These are phyloP conservation scores for Apiotrichum domesticum DNA, from an alignment of 1,284 basidiomycete genomes.

Conservation along the genomic window DNA sequence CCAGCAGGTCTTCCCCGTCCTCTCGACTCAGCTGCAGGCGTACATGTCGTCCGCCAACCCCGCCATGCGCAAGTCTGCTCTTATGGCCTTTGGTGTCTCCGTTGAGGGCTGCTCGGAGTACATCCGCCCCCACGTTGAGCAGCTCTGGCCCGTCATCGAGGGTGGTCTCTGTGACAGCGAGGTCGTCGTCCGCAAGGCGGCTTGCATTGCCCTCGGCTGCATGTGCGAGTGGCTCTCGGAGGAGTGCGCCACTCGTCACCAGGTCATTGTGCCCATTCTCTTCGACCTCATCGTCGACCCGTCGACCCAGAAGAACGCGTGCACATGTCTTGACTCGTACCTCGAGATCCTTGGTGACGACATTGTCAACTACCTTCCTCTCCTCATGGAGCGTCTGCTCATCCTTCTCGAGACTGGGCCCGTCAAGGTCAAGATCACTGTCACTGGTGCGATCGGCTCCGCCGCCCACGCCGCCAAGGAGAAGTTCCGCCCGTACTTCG, in stretches of 20 bases:
- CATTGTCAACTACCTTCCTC: conserved; percentile 78
- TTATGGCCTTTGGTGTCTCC: conserved; percentile 91
- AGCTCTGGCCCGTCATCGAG: conserved; percentile 94
- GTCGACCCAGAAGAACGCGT: conserved; percentile 83
- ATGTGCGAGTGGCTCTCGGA: conserved; percentile 97
- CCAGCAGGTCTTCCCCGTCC: conserved; percentile 90
- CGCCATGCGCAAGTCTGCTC: conserved; percentile 77
- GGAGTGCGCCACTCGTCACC: conserved; percentile 80
- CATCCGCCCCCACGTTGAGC: conserved; percentile 86
- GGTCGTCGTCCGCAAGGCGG: conserved; percentile 83
- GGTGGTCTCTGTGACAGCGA: conserved; percentile 79
- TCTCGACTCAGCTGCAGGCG: conserved; percentile 70
- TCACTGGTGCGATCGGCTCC: conserved; percentile 95
- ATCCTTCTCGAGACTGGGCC: conserved; percentile 83
- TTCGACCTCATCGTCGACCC: conserved; percentile 85
- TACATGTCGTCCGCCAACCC: conserved; percentile 79
- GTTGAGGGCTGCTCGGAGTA: conserved; percentile 98
- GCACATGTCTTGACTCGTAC: conserved; percentile 92
- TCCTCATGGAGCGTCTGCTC: conserved; percentile 93
- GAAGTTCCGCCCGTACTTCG: conserved; percentile 91
- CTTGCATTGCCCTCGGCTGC: conserved; percentile 91
- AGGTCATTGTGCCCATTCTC: conserved; percentile 78
- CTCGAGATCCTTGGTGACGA: conserved; percentile 90
- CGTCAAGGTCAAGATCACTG: conserved; percentile 82
- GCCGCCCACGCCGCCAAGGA: conserved; percentile 96